Conservation (phyloP, 2,329 filamentous ascomycete species). For the Aureobasidium sp. region DNA sequence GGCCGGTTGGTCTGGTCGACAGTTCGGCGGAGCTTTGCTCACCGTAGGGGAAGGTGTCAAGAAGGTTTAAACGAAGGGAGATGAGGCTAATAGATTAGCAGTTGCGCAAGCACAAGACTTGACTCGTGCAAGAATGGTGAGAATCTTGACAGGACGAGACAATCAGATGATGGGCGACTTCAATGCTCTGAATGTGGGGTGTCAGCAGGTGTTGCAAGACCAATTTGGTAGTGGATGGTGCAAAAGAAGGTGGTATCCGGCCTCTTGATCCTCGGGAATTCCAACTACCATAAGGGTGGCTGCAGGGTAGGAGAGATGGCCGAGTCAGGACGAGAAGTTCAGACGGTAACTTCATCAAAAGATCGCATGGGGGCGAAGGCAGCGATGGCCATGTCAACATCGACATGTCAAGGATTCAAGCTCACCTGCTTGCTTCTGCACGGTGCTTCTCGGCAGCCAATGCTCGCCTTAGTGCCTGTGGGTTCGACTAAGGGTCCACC, state of each 20-base stretch:
- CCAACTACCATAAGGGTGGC: slow-evolving; percentile 9
- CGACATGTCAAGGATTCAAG: slow-evolving; percentile 11
- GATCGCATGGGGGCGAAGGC: slow-evolving; percentile 8
- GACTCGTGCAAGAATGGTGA: slow-evolving; percentile 13
- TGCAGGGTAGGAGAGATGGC: slow-evolving; percentile 2
- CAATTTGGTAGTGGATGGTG: slow-evolving; percentile 5
- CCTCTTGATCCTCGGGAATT: not conserved
- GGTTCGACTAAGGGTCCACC: slow-evolving; percentile 11
- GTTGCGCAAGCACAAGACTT: slow-evolving; percentile 16
- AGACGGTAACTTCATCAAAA: slow-evolving; percentile 5
- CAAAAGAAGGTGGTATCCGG: slow-evolving; percentile 7
- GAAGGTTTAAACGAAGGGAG: slow-evolving; percentile 15
- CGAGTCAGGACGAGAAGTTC: slow-evolving; percentile 9
- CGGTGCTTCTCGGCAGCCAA: slow-evolving; percentile 11
- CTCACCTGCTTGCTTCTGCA: slow-evolving; percentile 13
- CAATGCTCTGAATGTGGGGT: slow-evolving; percentile 3
- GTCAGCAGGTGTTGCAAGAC: slow-evolving; percentile 9
- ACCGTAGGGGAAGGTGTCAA: slow-evolving; percentile 4
- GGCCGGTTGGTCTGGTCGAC: slow-evolving; percentile 7
- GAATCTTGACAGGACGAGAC: slow-evolving; percentile 12
- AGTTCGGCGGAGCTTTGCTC: slow-evolving; percentile 11
- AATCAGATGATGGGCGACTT: slow-evolving; percentile 10
- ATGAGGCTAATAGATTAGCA: slow-evolving; percentile 16
- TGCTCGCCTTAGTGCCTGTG: slow-evolving; percentile 8
- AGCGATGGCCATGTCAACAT: slow-evolving; percentile 12